A percentile compares a stretch with the other conserved stretches of the same genome.
Evolutionary conservation across 1,284 basidiomycete species (phyloP).

Genomic region (Ganoderma meredithae): DNA sequence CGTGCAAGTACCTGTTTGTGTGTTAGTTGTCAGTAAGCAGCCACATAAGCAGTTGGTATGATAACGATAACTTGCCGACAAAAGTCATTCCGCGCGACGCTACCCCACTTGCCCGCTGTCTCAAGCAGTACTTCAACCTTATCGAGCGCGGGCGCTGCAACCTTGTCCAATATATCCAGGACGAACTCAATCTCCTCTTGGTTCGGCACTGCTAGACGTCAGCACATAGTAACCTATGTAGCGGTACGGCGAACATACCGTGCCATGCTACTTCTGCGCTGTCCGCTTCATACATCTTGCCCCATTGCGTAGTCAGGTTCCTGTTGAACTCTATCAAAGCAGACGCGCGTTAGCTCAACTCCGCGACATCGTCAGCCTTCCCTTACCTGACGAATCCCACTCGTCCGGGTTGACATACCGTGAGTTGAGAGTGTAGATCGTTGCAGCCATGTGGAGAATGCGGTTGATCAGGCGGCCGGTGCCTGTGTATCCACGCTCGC

Average conservation of each 20-base stretch:
- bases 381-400: conserved; percentile 77
- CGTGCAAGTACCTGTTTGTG: conserved; percentile 61
- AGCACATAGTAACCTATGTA: background rate
- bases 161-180: conserved; percentile 78
- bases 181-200: conserved; percentile 83
- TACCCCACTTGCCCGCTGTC: conserved; percentile 69
- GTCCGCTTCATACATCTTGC: conserved; percentile 79
- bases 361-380: conserved; percentile 15
- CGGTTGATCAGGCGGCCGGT: conserved; percentile 84
- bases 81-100: conserved; percentile 89
- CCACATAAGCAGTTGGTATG: background rate
- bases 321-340: conserved; percentile 66
- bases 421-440: conserved; percentile 84
- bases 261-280: conserved; percentile 93
- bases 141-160: conserved; percentile 73
- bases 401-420: conserved; percentile 87
- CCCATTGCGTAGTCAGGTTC: conserved; percentile 85
- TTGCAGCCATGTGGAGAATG: conserved; percentile 78
- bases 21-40: conserved; percentile 6
- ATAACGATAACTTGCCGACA: conserved; percentile 69
- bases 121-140: conserved; percentile 73
- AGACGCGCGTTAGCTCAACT: conserved; percentile 5
- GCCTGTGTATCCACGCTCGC: conserved; percentile 90
- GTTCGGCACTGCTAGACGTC: conserved; percentile 61
- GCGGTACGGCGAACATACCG: conserved; percentile 49